Conservation (phyloP, 768 basidiomycete species). For the Imleria badia region DNA sequence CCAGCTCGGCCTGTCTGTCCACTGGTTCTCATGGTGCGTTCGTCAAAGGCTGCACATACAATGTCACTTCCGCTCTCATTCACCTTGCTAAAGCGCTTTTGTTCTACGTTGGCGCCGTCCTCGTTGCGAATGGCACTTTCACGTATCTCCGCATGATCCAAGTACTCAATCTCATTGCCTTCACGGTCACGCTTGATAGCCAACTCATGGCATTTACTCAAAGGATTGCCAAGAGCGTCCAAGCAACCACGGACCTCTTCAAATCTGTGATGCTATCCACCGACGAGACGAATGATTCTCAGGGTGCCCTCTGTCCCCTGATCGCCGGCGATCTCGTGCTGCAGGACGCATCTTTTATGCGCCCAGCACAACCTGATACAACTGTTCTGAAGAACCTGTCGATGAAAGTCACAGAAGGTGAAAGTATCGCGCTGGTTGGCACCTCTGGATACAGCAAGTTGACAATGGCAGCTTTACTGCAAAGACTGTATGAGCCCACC, state of each 20-base stretch:
- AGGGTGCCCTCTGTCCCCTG: constrained; percentile 63
- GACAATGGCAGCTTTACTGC: constrained; percentile 84
- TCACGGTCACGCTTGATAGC: constrained; percentile 88
- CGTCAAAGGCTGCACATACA: constrained; percentile 83
- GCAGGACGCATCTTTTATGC: constrained; percentile 74
- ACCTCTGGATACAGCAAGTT: constrained; percentile 93
- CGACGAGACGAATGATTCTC: constrained; percentile 62
- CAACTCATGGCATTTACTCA: constrained; percentile 88
- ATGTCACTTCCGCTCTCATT: constrained; percentile 78
- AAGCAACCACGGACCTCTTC: constrained; percentile 80
- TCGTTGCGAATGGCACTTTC: constrained; percentile 79
- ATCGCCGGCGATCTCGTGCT: constrained; percentile 71
- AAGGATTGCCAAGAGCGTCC: constrained; percentile 81
- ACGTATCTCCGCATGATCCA: constrained; percentile 88
- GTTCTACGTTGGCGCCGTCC: constrained; percentile 87
- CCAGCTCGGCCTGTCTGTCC: constrained; percentile 56
- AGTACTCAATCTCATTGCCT: constrained; percentile 88
- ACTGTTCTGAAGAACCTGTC: constrained; percentile 68
- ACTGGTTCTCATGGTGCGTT: constrained; percentile 80
- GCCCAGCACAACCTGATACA: constrained; percentile 76
- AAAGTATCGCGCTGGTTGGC: constrained; percentile 93
- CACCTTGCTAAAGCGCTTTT: constrained; percentile 89
- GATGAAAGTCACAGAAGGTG: constrained; percentile 67
- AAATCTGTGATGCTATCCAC: constrained; percentile 60
- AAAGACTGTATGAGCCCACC: constrained; percentile 83